Base-by-base conservation (phyloP, 1,284 basidiomycete species). In the Sanghuangporus sanghuang region DNA sequence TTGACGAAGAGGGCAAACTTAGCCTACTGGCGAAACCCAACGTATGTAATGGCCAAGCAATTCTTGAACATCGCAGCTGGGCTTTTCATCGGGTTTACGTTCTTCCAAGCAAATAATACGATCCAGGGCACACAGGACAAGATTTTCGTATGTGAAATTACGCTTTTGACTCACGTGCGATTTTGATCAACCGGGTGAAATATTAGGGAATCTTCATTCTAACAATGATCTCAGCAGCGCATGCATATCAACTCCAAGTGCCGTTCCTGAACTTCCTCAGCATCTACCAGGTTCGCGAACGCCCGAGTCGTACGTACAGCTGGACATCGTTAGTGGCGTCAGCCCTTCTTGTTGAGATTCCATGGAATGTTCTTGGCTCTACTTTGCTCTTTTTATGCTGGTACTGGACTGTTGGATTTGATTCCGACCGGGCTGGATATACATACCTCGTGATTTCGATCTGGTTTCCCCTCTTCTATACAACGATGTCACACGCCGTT, bases 21-120 rank as follows among this genome's bases (percentile, higher is more conserved):
- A 65, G 79, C 83, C 64, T 80, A 83, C 69, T 86, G 82, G 81
- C 78, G 87, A 53, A 83, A 85, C 57, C 76, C 81, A 1, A 76
- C 76, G 4, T 84, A 83, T 69, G 77, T 82, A 53, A 81, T 78
- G 72, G 76, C 78, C 61, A 81, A 83, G 70, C 71, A 79, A 27
- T 73, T 63, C 23, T 53, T 64, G 40, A 64, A 63, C 57, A 57
- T 66, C 44, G 62, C 55, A 27, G 62, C 61, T 12, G 65, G 65
- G 12, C 52, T 66, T 9, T 63, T 66, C 58, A 63, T 64, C 35
- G 63, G 60, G 12, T 66, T 66, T 46, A 66, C 65, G 8, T 66
- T 66, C 57, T 66, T 66, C 61, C 63, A 66, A 38, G 58, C 61
- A 9, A 59, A 63, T 36, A 57, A 63, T 38, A 46, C 62, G 6